Conservation (phyloP, 2,329 filamentous ascomycete species). For the Aspergillus sp. region DNA sequence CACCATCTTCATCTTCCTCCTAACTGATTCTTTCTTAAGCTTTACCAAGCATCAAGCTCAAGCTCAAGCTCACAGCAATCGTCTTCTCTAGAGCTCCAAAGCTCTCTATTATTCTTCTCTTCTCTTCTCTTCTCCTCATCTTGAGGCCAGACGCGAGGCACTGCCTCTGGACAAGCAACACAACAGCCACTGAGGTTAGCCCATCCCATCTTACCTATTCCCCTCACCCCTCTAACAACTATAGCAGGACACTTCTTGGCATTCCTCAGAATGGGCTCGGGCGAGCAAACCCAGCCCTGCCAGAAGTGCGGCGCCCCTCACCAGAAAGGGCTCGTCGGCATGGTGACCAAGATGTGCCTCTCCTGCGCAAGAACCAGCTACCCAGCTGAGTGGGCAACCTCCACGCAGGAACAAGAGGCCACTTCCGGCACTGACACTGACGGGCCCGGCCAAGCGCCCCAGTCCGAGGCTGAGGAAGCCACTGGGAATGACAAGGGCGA, state of each 20-base stretch:
- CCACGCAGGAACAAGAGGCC: background rate
- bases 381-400: background rate
- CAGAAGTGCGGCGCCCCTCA: background rate
- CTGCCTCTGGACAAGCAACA: too few relatives aligned
- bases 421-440: too few relatives aligned
- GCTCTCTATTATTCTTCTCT: background rate
- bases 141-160: too few relatives aligned
- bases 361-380: background rate
- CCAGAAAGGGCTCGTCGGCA: constrained; percentile 1
- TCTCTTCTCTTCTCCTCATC: background rate
- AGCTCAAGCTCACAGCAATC: too few relatives aligned
- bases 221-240: background rate
- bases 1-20: too few relatives aligned
- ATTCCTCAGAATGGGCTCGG: background rate
- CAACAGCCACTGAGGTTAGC: too few relatives aligned
- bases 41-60: too few relatives aligned
- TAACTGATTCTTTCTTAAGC: too few relatives aligned
- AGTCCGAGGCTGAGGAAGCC: constrained; percentile 1
- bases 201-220: background rate
- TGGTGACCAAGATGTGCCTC: background rate
- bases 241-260: background rate
- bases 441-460: background rate
- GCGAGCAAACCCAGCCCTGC: background rate
- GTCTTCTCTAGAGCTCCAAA: too few relatives aligned
- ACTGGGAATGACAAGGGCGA: background rate